These are phyloP conservation scores for Pilobolus umbonatus DNA, from an alignment of 192 early-diverging fungal genomes.

Conservation along the genomic window DNA sequence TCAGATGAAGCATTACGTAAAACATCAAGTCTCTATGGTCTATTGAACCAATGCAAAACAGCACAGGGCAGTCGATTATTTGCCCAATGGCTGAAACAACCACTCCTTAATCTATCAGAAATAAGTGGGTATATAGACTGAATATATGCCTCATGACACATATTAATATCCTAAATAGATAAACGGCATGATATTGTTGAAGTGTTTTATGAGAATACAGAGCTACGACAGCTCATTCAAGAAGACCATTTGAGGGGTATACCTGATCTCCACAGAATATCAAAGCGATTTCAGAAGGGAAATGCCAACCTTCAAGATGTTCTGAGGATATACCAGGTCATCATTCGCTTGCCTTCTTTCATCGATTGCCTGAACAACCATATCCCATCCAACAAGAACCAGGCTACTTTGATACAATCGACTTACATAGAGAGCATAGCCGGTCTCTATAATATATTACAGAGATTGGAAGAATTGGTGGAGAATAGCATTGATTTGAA, in stretches of 20 bases:
- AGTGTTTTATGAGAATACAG: constrained; percentile 58
- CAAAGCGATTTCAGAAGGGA: constrained; percentile 77
- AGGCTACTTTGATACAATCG: constrained; percentile 46
- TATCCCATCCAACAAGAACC: constrained; percentile 18
- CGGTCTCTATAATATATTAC: constrained; percentile 51
- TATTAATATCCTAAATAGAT: constrained; percentile 31
- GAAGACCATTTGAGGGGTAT: constrained; percentile 73
- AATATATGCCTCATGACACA: too few relatives aligned
- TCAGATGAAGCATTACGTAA: constrained; percentile 65
- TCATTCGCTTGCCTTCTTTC: constrained; percentile 64
- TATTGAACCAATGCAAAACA: constrained; percentile 89
- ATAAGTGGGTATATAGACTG: constrained; percentile 49
- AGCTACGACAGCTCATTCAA: constrained; percentile 58
- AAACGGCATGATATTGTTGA: constrained; percentile 72
- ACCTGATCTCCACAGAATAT: constrained; percentile 87
- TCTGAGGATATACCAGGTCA: constrained; percentile 84
- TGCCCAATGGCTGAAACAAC: constrained; percentile 92
- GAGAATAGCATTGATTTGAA: constrained; percentile 88
- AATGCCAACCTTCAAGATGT: constrained; percentile 82
- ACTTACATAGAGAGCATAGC: constrained; percentile 47
- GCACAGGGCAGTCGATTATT: constrained; percentile 79
- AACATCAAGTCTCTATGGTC: constrained; percentile 61
- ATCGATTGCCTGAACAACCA: constrained; percentile 48
- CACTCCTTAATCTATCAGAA: constrained; percentile 63
- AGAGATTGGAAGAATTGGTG: constrained; percentile 72